Percentiles rank a stretch among this genome's conserved stretches.
phyloP scores from a whole-genome alignment of 1,139 yeast genomes.

The Wickerhamiella pararugosa region DNA sequence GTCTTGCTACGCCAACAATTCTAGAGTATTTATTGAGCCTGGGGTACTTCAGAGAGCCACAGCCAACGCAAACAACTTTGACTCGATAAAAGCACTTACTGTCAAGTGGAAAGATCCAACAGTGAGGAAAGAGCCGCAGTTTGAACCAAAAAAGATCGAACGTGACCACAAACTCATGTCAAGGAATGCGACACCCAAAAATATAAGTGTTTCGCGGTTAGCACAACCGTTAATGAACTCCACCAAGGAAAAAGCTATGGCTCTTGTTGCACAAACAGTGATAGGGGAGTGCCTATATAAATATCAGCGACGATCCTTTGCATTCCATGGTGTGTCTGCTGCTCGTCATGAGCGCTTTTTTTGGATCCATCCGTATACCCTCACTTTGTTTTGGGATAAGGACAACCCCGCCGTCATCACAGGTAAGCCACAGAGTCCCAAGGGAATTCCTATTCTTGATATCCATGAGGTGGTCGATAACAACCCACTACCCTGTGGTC shows the following conservation, averaged over 20 bases:
- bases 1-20: too few relatives aligned
- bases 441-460: slow-evolving; percentile 66
- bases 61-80: background rate
- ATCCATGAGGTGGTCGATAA: slow-evolving; percentile 73
- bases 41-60: background rate
- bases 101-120: background rate
- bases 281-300: slow-evolving; percentile 85
- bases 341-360: slow-evolving; percentile 81
- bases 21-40: too few relatives aligned
- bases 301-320: slow-evolving; percentile 44
- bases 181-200: background rate
- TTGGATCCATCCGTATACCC: slow-evolving; percentile 92
- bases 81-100: background rate
- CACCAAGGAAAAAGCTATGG: background rate
- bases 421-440: slow-evolving; percentile 31
- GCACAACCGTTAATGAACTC: background rate
- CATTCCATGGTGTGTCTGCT: slow-evolving; percentile 65
- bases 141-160: background rate
- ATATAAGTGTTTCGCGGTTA: background rate
- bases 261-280: slow-evolving; percentile 61
- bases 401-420: slow-evolving; percentile 57
- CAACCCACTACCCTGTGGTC: slow-evolving; percentile 80
- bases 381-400: slow-evolving; percentile 82
- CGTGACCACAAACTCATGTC: background rate
- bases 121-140: background rate